phyloP scores from a whole-genome alignment of 176 grass and related monocot species.

The Pontederia paniculata region DNA sequence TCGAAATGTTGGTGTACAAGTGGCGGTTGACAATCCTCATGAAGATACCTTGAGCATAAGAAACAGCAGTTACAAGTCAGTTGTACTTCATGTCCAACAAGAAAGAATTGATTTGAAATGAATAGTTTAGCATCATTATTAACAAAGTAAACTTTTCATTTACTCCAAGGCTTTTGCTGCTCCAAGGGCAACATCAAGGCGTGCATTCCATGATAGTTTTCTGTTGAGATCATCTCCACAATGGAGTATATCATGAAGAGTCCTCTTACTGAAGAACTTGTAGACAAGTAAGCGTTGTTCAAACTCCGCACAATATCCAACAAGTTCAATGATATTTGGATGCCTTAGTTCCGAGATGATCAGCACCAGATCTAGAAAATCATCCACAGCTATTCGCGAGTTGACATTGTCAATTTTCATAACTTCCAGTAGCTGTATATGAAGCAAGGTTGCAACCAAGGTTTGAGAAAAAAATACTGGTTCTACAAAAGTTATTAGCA shows the following conservation, averaged over 20 bases:
- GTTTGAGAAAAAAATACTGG: background rate
- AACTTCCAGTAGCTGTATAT: slow-evolving; percentile 69
- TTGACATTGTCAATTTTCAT: slow-evolving; percentile 70
- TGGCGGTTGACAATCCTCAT: slow-evolving; percentile 55
- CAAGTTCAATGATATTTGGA: slow-evolving; percentile 64
- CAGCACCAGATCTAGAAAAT: slow-evolving; percentile 70
- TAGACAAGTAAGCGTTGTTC: slow-evolving; percentile 80
- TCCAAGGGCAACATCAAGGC: slow-evolving; percentile 59
- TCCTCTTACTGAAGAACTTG: slow-evolving; percentile 67
- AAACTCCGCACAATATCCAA: slow-evolving; percentile 93
- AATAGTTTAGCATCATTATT: background rate
- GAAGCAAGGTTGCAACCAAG: slow-evolving; percentile 8
- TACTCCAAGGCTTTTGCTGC: slow-evolving; percentile 94
- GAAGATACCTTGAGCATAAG: slow-evolving; percentile 68
- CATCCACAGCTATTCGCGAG: slow-evolving; percentile 58
- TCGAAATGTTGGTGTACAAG: slow-evolving; percentile 84
- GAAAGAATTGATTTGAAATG: too few relatives aligned
- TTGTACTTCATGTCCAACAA: background rate
- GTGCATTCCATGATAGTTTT: slow-evolving; percentile 69
- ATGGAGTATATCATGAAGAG: slow-evolving; percentile 79
- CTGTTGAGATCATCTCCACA: slow-evolving; percentile 43
- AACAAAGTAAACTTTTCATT: slow-evolving; percentile 17
- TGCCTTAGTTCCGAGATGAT: slow-evolving; percentile 70
- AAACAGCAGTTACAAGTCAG: background rate
- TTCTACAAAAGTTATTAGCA: background rate